Percentiles rank a stretch among this genome's conserved stretches.
These are phyloP conservation scores for Aspergillus bombycis DNA, from an alignment of 2,329 filamentous ascomycete genomes.

Conservation along the genomic window DNA sequence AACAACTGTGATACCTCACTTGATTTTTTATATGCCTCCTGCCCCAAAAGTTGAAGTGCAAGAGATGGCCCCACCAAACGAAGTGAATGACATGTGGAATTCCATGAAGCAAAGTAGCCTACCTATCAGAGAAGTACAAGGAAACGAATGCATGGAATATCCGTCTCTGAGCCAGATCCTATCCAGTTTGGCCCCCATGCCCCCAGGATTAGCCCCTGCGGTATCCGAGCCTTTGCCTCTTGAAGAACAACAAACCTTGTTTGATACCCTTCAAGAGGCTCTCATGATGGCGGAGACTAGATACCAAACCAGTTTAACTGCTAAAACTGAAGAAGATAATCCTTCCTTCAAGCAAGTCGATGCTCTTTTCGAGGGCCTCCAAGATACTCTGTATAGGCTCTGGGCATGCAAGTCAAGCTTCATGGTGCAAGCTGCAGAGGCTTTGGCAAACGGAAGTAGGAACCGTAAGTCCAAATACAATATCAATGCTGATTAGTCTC, in stretches of 20 bases:
- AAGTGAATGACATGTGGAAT: not conserved
- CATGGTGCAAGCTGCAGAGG: slow-evolving; percentile 40
- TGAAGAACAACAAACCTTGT: slow-evolving; percentile 39
- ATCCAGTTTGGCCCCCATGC: slow-evolving; percentile 23
- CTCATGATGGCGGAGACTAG: slow-evolving; percentile 30
- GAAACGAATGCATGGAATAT: slow-evolving; percentile 19
- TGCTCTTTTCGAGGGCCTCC: slow-evolving; percentile 31
- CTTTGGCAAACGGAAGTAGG: slow-evolving; percentile 47
- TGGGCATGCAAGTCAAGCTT: slow-evolving; percentile 41
- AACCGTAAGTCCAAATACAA: slow-evolving; percentile 38
- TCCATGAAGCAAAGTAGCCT: not conserved
- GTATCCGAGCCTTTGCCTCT: slow-evolving; percentile 21
- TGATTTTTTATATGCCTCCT: not conserved
- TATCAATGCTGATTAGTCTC: not conserved
- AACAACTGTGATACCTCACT: not conserved
- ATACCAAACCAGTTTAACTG: slow-evolving; percentile 26
- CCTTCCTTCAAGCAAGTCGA: slow-evolving; percentile 35
- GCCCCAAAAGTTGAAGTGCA: not conserved
- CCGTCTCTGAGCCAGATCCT: slow-evolving; percentile 33
- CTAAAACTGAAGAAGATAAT: slow-evolving; percentile 31
- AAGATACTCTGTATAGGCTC: slow-evolving; percentile 35
- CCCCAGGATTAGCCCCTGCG: slow-evolving; percentile 25
- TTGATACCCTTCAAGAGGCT: slow-evolving; percentile 35
- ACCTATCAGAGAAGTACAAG: not conserved
- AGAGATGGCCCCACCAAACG: not conserved